Evolutionary conservation across 1,139 yeast genomes (phyloP).

Genomic region (Hyphopichia burtonii): DNA sequence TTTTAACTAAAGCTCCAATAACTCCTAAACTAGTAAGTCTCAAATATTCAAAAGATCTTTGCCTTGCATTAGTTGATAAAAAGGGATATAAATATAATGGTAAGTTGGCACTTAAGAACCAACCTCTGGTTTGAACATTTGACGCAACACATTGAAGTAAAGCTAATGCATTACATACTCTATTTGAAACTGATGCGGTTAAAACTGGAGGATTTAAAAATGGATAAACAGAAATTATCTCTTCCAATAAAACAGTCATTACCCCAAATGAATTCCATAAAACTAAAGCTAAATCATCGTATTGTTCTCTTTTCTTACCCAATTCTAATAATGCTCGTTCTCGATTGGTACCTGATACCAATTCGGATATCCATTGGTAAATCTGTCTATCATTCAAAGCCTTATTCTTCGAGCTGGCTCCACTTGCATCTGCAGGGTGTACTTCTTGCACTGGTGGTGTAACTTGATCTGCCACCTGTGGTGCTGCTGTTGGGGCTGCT

Average conservation of each 20-base stretch:
- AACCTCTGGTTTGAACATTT: slow-evolving; percentile 82
- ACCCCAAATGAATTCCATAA: slow-evolving; percentile 97
- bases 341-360: slow-evolving; percentile 85
- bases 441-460: slow-evolving; percentile 3
- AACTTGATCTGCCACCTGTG: neutral
- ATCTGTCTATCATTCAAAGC: slow-evolving; percentile 86
- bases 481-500: slow-evolving; percentile 1
- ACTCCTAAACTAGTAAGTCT: slow-evolving; percentile 93
- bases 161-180: slow-evolving; percentile 95
- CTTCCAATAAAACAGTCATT: slow-evolving; percentile 88
- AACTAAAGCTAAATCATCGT: slow-evolving; percentile 88
- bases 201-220: slow-evolving; percentile 82
- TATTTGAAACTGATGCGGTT: slow-evolving; percentile 82
- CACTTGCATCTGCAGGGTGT: neutral
- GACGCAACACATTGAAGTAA: slow-evolving; percentile 95
- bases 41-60: slow-evolving; percentile 89
- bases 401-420: slow-evolving; percentile 23
- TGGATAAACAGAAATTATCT: slow-evolving; percentile 88
- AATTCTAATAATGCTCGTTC: slow-evolving; percentile 90
- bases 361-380: slow-evolving; percentile 84
- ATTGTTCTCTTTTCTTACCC: slow-evolving; percentile 92
- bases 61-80: slow-evolving; percentile 85
- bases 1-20: slow-evolving; percentile 93
- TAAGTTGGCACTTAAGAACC: slow-evolving; percentile 84
- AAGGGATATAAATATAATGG: slow-evolving; percentile 93